Evolutionary conservation across 2,329 filamentous ascomycete species (phyloP).

Genomic region (Chrysoporthe puriensis): DNA sequence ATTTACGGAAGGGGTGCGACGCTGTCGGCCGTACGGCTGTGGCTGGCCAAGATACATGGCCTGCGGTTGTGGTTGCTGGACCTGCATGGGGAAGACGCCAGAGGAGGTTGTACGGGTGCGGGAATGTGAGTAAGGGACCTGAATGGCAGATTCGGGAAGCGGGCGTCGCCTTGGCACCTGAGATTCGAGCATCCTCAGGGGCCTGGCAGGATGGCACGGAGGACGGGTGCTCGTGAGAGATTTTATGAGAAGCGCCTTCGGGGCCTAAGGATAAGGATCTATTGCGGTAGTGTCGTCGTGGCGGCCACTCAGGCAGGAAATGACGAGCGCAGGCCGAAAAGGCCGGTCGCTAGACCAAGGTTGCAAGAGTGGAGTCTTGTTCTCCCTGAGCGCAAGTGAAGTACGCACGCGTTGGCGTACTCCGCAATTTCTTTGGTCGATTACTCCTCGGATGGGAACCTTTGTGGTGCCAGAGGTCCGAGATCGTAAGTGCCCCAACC

Average conservation of each 20-base stretch:
- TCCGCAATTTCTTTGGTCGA: slow-evolving; percentile 17
- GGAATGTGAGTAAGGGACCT: slow-evolving; percentile 52
- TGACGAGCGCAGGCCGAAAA: slow-evolving; percentile 24
- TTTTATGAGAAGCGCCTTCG: slow-evolving; percentile 12
- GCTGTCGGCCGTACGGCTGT: slow-evolving; percentile 47
- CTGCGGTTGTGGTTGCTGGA: slow-evolving; percentile 36
- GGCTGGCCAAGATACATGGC: slow-evolving; percentile 38
- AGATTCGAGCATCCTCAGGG: slow-evolving; percentile 37
- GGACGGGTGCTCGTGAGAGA: slow-evolving; percentile 12
- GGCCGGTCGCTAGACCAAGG: slow-evolving; percentile 13
- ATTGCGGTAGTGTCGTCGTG: slow-evolving; percentile 25
- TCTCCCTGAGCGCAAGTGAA: slow-evolving; percentile 26
- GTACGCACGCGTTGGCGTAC: slow-evolving; percentile 24
- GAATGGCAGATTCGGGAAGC: slow-evolving; percentile 33
- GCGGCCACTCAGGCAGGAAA: slow-evolving; percentile 27
- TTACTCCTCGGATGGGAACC: not conserved
- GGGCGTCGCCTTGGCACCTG: slow-evolving; percentile 38
- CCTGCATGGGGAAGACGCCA: slow-evolving; percentile 49
- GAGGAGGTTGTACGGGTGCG: slow-evolving; percentile 62
- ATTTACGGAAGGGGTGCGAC: slow-evolving; percentile 68
- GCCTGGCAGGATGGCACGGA: slow-evolving; percentile 18
- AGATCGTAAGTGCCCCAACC: slow-evolving; percentile 18
- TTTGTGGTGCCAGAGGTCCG: slow-evolving; percentile 13
- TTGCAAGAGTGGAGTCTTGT: slow-evolving; percentile 21
- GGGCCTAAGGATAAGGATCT: slow-evolving; percentile 21